Evolutionary conservation across 805 yeast species (phyloP).

Genomic region (Cyberlindnera mycetangii): DNA sequence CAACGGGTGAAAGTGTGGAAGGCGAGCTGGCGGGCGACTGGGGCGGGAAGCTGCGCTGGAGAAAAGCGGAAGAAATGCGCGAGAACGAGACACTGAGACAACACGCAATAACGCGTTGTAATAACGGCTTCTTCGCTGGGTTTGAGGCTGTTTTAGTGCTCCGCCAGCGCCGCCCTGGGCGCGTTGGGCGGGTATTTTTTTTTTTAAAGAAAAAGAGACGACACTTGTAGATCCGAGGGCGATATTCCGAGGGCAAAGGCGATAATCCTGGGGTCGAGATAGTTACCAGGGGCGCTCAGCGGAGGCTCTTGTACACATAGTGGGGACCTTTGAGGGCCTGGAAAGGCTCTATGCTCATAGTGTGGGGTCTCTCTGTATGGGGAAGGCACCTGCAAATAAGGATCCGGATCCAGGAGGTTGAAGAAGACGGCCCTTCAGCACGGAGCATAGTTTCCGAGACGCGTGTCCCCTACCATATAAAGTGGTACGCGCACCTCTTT

Average conservation of each 20-base stretch:
- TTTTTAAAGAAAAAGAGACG: constrained; percentile 2
- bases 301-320: too few species aligned
- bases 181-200: constrained; percentile 8
- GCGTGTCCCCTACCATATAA: neutral
- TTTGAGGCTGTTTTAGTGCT: neutral
- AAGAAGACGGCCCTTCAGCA: too few species aligned
- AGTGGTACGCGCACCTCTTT: neutral
- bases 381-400: too few species aligned
- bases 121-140: neutral
- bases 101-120: neutral
- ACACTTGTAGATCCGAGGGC: neutral
- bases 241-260: too few species aligned
- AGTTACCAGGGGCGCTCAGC: too few species aligned
- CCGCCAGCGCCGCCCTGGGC: neutral
- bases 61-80: neutral
- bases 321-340: too few species aligned
- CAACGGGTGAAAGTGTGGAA: neutral
- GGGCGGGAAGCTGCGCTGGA: neutral
- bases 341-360: too few species aligned
- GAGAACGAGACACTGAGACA: neutral
- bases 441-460: too few species aligned
- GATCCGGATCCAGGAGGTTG: too few species aligned
- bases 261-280: too few species aligned
- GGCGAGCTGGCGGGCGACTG: neutral
- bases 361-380: too few species aligned